Evolutionary conservation across 202 grass and related monocot species (phyloP).

Genomic region (Eragrostis tef): DNA sequence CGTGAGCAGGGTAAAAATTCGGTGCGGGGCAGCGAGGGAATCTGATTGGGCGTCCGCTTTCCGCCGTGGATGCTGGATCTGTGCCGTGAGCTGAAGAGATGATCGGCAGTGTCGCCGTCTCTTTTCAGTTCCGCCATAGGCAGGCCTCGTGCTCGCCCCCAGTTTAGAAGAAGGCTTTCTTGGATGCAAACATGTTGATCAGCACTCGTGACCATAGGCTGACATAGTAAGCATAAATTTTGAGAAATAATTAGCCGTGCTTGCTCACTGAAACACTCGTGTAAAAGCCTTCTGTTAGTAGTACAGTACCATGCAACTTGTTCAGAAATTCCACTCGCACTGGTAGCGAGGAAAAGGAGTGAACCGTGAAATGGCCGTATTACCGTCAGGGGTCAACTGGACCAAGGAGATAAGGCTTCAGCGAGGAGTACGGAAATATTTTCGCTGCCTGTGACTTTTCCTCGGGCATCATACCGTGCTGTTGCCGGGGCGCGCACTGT

Average conservation of each 20-base stretch:
- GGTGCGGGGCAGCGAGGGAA: too few species aligned
- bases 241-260: too few species aligned
- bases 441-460: neutral
- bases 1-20: neutral
- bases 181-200: too few species aligned
- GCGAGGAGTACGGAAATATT: neutral
- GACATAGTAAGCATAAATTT: too few species aligned
- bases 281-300: too few species aligned
- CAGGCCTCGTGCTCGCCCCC: too few species aligned
- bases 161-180: too few species aligned
- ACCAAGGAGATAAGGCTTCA: constrained; percentile 18
- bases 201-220: too few species aligned
- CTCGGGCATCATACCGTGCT: neutral
- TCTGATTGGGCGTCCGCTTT: neutral
- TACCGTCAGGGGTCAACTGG: constrained; percentile 7
- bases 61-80: constrained; percentile 9
- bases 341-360: neutral
- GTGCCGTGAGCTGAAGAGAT: neutral
- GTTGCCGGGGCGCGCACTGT: neutral
- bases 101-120: neutral
- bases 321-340: too few species aligned
- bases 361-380: neutral
- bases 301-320: too few species aligned
- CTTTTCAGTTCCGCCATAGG: neutral
- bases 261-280: too few species aligned